Evolutionary conservation across 192 early-diverging fungal genomes (phyloP), one percentile per base, ranked within the genome.

Genomic region (Backusella circina): DNA sequence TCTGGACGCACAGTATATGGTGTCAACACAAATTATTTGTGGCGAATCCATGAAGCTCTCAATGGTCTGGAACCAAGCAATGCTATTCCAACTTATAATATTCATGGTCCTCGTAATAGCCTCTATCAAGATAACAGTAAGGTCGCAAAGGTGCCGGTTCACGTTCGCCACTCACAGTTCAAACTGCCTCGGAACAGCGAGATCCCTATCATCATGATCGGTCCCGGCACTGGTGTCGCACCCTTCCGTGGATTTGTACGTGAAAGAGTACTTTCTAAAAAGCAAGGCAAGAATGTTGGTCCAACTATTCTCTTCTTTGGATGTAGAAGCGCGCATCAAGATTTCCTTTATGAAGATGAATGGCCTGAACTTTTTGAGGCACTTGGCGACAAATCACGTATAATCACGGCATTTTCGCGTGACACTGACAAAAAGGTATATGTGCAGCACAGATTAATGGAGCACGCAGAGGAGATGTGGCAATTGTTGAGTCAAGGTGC

Each of bases 191-290:
- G 86, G 10, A 91, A 96, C 75, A 77, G 83, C 44, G 68, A 84
- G 10, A 77, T 88, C 21, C 98, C 98, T 6, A 84, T 99, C 73
- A 89, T 99, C 37, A 98, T 99, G 95, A 85, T 99, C 39, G 98
- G 98, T 1, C 98, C 98, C 18, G 98, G 98, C 31, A 99, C 98
- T 6, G 98, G 98, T 65, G 93, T 99, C 36, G 98, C 98, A 16
- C 98, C 98, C 18, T 98, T 98, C 92, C 90, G 98, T 37, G 98
- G 93, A 2, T 99, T 99, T 77, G 80, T 98, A 15, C 91, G 91
- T 69, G 98, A 99, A 81, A 93, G 98, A 65, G 90, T 91, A 8
- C 76, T 80, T 35, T 84, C 85, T 71, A 89, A 86, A 18, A 71
- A 78, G 65, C 83, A 90, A 30, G 88, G 84, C 12, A 84, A 86